Percentiles rank a stretch among this genome's conserved stretches.
These are phyloP conservation scores for Isabelozyma heimii DNA, from an alignment of 805 yeast genomes.

Conservation along the genomic window DNA sequence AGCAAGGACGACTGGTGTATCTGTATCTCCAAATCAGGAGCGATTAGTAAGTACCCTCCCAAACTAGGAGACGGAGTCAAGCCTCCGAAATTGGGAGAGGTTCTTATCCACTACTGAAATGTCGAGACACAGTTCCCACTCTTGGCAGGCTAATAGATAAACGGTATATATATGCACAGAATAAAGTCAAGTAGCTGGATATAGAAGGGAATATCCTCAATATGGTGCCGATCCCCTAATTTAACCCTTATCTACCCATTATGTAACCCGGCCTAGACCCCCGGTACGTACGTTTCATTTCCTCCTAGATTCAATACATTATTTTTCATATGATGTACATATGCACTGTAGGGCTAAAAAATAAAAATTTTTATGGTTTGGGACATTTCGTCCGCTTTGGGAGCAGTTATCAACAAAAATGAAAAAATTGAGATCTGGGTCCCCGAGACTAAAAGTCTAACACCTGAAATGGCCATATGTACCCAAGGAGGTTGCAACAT, in stretches of 20 bases:
- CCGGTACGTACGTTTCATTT: not conserved
- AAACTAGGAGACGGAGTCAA: slow-evolving; percentile 17
- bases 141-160: not conserved
- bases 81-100: not conserved
- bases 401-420: not conserved
- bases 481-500: too few species aligned
- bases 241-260: not conserved
- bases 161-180: not conserved
- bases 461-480: not conserved
- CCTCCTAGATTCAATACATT: not conserved
- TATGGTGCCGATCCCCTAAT: not conserved
- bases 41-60: slow-evolving; percentile 23
- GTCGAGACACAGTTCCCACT: not conserved
- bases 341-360: not conserved
- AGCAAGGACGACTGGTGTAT: slow-evolving; percentile 37
- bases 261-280: not conserved
- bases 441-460: not conserved
- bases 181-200: not conserved
- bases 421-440: not conserved
- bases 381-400: not conserved
- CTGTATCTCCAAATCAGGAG: slow-evolving; percentile 19
- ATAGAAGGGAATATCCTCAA: not conserved
- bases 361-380: too few species aligned
- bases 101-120: not conserved
- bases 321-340: not conserved